Percentiles rank a stretch among this genome's conserved stretches.
These are phyloP conservation scores for Linnemannia zychae DNA, from an alignment of 192 early-diverging fungal species.

Conservation along the genomic window DNA sequence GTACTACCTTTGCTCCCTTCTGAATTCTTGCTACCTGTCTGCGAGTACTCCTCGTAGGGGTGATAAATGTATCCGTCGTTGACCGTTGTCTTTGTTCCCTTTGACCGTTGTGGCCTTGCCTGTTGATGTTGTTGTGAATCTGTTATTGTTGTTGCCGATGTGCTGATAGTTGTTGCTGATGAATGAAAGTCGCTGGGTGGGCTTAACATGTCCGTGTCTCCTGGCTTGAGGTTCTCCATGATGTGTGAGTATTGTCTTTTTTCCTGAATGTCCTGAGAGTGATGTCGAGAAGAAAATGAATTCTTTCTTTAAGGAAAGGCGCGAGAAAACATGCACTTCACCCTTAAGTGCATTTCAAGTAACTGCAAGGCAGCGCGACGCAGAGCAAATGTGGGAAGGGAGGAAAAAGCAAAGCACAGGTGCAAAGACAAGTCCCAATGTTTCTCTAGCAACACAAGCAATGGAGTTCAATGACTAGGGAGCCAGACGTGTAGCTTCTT, in stretches of 20 bases:
- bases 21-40: neutral
- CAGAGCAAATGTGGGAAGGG: no score
- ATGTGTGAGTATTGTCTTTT: neutral
- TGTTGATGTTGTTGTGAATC: neutral
- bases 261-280: neutral
- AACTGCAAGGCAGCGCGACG: no score
- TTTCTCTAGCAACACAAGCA: no score
- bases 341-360: neutral
- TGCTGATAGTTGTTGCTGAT: neutral
- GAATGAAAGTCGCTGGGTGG: constrained; percentile 28
- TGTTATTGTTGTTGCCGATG: constrained; percentile 2
- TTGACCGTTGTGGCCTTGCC: constrained; percentile 6
- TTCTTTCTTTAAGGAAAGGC: neutral
- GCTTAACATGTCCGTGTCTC: constrained; percentile 50
- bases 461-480: no score
- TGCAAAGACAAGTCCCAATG: no score
- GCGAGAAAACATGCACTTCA: neutral
- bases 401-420: no score
- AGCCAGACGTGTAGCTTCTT: no score
- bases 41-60: constrained; percentile 22
- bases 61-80: constrained; percentile 54
- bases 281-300: neutral
- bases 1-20: neutral
- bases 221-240: constrained; percentile 26
- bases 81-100: constrained; percentile 10